A percentile compares a stretch with the other conserved stretches of the same genome.
Conservation (phyloP, 2,329 filamentous ascomycete genomes). For the Metarhizium guizhouense region DNA sequence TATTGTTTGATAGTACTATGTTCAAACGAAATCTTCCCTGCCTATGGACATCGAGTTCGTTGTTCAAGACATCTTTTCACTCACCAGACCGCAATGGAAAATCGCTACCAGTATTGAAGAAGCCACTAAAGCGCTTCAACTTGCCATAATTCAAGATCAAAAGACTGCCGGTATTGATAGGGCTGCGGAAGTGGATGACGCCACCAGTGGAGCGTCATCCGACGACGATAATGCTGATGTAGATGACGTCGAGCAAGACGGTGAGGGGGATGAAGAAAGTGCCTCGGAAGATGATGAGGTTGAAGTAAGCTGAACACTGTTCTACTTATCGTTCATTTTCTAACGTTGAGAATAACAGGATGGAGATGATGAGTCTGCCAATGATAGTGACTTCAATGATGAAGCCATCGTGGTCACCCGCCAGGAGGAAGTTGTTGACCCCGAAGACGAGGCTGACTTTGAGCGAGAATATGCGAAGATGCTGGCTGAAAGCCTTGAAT, state of each 20-base stretch:
- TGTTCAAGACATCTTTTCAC: slow-evolving; percentile 80
- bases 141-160: slow-evolving; percentile 85
- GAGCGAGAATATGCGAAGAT: slow-evolving; percentile 96
- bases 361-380: slow-evolving; percentile 36
- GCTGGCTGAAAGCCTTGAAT: slow-evolving; percentile 96
- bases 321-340: background rate
- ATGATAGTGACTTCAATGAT: slow-evolving; percentile 63
- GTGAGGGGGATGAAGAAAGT: slow-evolving; percentile 52
- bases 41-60: slow-evolving; percentile 98
- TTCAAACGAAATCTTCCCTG: slow-evolving; percentile 77
- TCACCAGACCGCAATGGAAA: slow-evolving; percentile 89
- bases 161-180: slow-evolving; percentile 68
- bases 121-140: slow-evolving; percentile 72
- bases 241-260: slow-evolving; percentile 54
- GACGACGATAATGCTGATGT: slow-evolving; percentile 68
- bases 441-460: slow-evolving; percentile 92
- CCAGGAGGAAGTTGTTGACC: slow-evolving; percentile 82
- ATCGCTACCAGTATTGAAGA: slow-evolving; percentile 73
- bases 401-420: slow-evolving; percentile 88
- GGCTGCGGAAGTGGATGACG: slow-evolving; percentile 61
- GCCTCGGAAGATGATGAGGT: slow-evolving; percentile 50
- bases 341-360: slow-evolving; percentile 28
- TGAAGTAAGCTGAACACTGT: slow-evolving; percentile 33
- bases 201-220: slow-evolving; percentile 58
- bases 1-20: slow-evolving; percentile 62